Base-by-base conservation (phyloP, 2,329 filamentous ascomycete species). In the Aureobasidium sp. region DNA sequence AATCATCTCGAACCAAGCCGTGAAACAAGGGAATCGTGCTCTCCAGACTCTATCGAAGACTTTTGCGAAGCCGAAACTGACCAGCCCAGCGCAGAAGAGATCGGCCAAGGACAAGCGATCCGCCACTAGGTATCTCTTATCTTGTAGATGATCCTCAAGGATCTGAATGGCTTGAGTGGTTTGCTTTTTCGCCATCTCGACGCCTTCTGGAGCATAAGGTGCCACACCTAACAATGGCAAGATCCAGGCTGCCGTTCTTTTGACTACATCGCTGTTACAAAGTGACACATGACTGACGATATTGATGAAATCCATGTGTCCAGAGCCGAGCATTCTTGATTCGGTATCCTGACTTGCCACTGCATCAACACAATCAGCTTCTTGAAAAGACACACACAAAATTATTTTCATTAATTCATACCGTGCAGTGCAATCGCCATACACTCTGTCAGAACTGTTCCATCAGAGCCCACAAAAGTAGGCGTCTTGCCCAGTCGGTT, bases 271-370 rank as follows among this genome's bases (percentile, higher is more conserved):
- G 64, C 79, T 76, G 86, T 97, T 99, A 85, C 88, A 89, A 81
- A 87, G 97, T 68, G 93, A 97, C 88, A 97, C 87, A 94, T 94
- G 99, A 79, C 89, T 90, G 76, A 99, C 83, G 78, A 99, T 97
- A 69, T 91, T 91, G 71, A 94, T 94, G 79, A 97, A 91, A 86
- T 99, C 94, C 84, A 97, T 92, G 88, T 99, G 99, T 81, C 92
- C 97, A 88, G 97, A 97, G 75, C 94, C 94, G 72, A 99, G 86
- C 68, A 99, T 91, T 70, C 91, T 95, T 72, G 94, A 45, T 37
- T 35, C 17, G 5, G 54, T 9, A 27, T 58, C 29, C 22, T 58
- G 40, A 47, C 54, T 58, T 27, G 54, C 29, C 8, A 58, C 40
- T 58, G n/a, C 11, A 22, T 37, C 17, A 6, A 22, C 35, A 3